These are phyloP conservation scores for Chrysosporium queenslandicum DNA, from an alignment of 2,329 filamentous ascomycete species.

Conservation along the genomic window DNA sequence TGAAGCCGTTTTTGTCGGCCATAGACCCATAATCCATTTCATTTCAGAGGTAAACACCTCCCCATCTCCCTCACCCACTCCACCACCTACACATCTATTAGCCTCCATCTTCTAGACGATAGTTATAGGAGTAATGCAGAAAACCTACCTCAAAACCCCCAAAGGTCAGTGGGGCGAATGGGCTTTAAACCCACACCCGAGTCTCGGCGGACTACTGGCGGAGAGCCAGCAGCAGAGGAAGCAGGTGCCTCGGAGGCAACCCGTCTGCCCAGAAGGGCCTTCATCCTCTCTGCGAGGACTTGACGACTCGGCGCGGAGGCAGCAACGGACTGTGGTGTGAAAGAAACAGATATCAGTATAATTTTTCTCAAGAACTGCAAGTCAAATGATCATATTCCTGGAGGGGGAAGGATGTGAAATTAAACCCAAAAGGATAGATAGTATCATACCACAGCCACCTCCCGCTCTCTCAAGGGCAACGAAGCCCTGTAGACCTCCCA, in stretches of 20 bases:
- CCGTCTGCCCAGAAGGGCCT: not conserved
- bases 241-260: not conserved
- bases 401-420: too few relatives aligned
- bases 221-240: not conserved
- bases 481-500: constrained; percentile 4
- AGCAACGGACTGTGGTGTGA: not conserved
- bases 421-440: not conserved
- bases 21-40: too few relatives aligned
- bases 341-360: too few relatives aligned
- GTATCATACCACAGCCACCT: not conserved
- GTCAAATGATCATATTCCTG: too few relatives aligned
- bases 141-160: not conserved
- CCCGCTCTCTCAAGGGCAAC: not conserved
- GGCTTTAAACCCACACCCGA: not conserved
- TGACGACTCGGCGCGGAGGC: not conserved
- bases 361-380: too few relatives aligned
- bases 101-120: too few relatives aligned
- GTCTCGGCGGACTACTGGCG: not conserved
- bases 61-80: too few relatives aligned
- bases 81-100: not conserved
- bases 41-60: too few relatives aligned
- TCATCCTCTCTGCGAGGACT: constrained; percentile 6
- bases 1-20: too few relatives aligned
- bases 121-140: too few relatives aligned
- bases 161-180: not conserved